Percentiles rank a stretch among this genome's conserved stretches.
Evolutionary conservation across 805 yeast species (phyloP).

Genomic region (Tanozyma kutaoensis): DNA sequence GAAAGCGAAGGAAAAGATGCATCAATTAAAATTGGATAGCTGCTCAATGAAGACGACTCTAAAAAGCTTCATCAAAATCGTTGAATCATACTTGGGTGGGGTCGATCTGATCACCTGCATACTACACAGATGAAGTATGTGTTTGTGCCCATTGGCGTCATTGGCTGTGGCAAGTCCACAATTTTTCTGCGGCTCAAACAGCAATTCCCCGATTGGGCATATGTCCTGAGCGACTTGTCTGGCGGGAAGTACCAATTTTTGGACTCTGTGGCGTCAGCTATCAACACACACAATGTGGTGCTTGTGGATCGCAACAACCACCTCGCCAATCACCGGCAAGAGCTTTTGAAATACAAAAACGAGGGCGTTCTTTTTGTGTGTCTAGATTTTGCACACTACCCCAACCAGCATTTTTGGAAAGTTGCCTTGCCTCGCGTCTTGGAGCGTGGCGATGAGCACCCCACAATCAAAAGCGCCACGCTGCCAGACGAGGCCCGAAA

Average conservation of each 20-base stretch:
- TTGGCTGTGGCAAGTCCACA: slow-evolving; percentile 94
- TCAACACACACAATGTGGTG: slow-evolving; percentile 32
- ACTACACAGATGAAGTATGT: slow-evolving; percentile 45
- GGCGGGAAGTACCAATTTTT: slow-evolving; percentile 32
- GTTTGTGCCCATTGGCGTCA: slow-evolving; percentile 73
- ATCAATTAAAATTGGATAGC: too few species aligned
- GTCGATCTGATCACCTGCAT: too few species aligned
- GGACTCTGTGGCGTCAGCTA: slow-evolving; percentile 24
- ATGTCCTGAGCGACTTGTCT: slow-evolving; percentile 73
- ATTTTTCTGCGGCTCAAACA: slow-evolving; percentile 44
- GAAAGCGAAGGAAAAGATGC: too few species aligned
- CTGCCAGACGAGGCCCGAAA: too few species aligned
- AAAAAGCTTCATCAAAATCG: too few species aligned
- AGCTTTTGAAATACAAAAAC: slow-evolving; percentile 27
- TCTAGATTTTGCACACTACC: slow-evolving; percentile 17
- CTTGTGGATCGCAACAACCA: slow-evolving; percentile 81
- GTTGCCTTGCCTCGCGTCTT: slow-evolving; percentile 48
- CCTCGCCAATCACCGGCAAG: slow-evolving; percentile 51
- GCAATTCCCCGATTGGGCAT: slow-evolving; percentile 52
- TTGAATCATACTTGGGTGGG: too few species aligned
- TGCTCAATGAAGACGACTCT: too few species aligned
- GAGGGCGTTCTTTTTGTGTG: slow-evolving; percentile 61
- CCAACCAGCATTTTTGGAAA: slow-evolving; percentile 26
- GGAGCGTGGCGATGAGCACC: slow-evolving; percentile 79
- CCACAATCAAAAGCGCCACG: slow-evolving; percentile 54